These are phyloP conservation scores for Termitomyces bulborhizus DNA, from an alignment of 768 basidiomycete species.

Conservation along the genomic window DNA sequence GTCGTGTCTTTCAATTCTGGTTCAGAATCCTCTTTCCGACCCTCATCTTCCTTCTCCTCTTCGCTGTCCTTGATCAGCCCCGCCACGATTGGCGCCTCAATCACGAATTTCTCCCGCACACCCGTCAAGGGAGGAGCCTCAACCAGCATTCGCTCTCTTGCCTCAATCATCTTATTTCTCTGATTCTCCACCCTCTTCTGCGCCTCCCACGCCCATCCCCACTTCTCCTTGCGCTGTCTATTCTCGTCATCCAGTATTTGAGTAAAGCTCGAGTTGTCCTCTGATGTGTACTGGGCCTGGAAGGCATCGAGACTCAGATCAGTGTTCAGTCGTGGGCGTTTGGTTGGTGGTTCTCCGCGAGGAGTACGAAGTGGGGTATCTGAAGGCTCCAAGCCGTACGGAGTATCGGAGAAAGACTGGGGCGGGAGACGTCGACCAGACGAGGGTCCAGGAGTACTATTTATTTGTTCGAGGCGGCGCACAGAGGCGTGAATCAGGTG, in stretches of 20 bases:
- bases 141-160: conserved; percentile 64
- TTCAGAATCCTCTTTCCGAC: neutral
- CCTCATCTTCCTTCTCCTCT: conserved; percentile 18
- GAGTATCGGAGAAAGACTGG: conserved; percentile 57
- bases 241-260: conserved; percentile 91
- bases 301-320: conserved; percentile 75
- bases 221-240: conserved; percentile 67
- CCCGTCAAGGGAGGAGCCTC: conserved; percentile 58
- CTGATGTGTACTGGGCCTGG: conserved; percentile 89
- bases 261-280: conserved; percentile 97
- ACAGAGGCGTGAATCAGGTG: conserved; percentile 73
- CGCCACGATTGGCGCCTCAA: conserved; percentile 50
- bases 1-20: conserved; percentile 19
- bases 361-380: conserved; percentile 63
- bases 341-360: conserved; percentile 37
- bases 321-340: conserved; percentile 56
- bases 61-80: conserved; percentile 44
- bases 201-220: conserved; percentile 93
- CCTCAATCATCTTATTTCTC: conserved; percentile 59
- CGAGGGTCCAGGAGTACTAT: conserved; percentile 39
- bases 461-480: conserved; percentile 60
- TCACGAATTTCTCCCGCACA: conserved; percentile 59
- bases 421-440: conserved; percentile 22
- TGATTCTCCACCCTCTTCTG: conserved; percentile 74
- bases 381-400: conserved; percentile 48